Conservation (phyloP, 257 asterid genomes). For the Thymus mandschuricus region DNA sequence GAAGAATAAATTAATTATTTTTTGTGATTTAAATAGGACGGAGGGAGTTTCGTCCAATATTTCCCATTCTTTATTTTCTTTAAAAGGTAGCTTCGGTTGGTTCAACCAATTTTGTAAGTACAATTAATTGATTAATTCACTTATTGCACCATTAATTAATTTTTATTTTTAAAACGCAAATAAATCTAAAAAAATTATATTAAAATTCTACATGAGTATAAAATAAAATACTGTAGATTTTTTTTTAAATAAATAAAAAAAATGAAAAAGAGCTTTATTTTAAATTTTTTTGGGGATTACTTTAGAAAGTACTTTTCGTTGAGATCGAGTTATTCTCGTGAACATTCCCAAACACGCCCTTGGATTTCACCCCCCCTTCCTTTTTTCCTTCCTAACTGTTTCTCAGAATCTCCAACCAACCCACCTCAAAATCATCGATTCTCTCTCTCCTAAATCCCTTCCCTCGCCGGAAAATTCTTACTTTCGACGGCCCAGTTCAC, state of each 20-base stretch:
- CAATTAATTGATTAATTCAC: no score
- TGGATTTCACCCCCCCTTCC: slow-evolving; percentile 36
- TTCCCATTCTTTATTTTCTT: no score
- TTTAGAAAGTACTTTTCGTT: slow-evolving; percentile 24
- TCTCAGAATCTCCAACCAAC: slow-evolving; percentile 33
- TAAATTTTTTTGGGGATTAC: background rate
- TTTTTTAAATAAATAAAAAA: background rate
- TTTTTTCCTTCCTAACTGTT: slow-evolving; percentile 25
- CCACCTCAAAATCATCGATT: slow-evolving; percentile 40
- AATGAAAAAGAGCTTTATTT: background rate
- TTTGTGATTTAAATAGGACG: no score
- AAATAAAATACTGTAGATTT: no score
- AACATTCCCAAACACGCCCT: slow-evolving; percentile 54
- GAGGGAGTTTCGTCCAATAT: no score
- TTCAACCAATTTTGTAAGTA: no score
- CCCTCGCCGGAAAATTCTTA: slow-evolving; percentile 31
- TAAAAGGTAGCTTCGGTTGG: no score
- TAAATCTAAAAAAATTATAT: no score
- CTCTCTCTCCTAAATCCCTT: slow-evolving; percentile 32
- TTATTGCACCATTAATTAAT: no score
- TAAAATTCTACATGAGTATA: no score
- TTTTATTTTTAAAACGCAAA: no score
- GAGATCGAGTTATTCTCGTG: slow-evolving; percentile 28
- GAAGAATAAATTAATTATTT: no score
- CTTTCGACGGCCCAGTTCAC: background rate